Evolutionary conservation across 441 rosid species (phyloP).

Genomic region (California macrophylla): DNA sequence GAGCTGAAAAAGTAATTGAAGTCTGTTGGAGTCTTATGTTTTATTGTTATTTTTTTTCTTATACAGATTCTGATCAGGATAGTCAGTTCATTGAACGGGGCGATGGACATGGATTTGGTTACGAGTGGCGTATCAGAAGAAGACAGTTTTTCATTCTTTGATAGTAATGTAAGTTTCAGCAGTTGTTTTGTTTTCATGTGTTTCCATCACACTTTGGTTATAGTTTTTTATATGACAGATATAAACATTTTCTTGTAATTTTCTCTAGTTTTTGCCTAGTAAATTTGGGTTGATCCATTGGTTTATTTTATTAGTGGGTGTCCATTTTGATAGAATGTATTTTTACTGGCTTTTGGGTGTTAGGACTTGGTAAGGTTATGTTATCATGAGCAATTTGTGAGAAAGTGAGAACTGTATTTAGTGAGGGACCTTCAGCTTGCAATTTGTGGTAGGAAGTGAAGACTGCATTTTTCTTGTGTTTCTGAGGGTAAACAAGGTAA

Average conservation of each 20-base stretch:
- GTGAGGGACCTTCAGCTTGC: neutral
- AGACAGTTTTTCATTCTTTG: constrained; percentile 41
- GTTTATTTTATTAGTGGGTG: neutral
- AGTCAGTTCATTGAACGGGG: constrained; percentile 4
- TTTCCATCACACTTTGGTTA: neutral
- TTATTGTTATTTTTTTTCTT: neutral
- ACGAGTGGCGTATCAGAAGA: constrained; percentile 41
- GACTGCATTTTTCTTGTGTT: neutral
- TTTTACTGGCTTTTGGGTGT: neutral
- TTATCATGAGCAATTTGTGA: neutral
- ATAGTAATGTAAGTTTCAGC: constrained; percentile 37
- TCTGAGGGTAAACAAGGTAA: neutral
- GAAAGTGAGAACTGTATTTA: neutral
- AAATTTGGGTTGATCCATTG: neutral
- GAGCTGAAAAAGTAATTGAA: constrained; percentile 3
- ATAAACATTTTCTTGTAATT: neutral
- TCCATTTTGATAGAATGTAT: neutral
- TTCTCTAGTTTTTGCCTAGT: neutral
- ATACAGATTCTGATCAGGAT: constrained; percentile 2
- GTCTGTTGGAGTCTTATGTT: neutral
- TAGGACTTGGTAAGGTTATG: neutral
- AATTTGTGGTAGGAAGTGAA: neutral
- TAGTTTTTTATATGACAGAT: neutral
- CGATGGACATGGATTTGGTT: constrained; percentile 64
- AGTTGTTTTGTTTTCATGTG: constrained; percentile 7